Conservation (phyloP, 306 rosid species). For the Cicer bijugum region DNA sequence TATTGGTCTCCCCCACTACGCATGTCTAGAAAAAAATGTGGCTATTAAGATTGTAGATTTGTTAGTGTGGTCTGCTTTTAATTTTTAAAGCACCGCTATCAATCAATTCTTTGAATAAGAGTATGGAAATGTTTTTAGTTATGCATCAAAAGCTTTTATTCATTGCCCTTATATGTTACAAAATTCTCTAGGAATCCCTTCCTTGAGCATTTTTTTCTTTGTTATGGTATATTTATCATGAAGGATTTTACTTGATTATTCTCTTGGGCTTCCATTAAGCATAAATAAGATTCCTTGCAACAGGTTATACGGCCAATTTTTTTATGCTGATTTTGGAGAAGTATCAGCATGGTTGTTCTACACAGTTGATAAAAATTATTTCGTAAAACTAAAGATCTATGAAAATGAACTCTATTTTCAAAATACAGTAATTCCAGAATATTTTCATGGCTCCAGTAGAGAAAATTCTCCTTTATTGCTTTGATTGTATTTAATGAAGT, state of each 20-base stretch:
- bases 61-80: conserved; percentile 1
- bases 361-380: not conserved
- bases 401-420: conserved; percentile 17
- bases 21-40: not conserved
- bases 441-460: not conserved
- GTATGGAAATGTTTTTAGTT: not conserved
- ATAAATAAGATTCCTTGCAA: not conserved
- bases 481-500: conserved; percentile 22
- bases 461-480: conserved; percentile 21
- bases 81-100: not conserved
- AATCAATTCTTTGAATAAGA: conserved; percentile 20
- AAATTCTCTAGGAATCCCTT: conserved; percentile 25
- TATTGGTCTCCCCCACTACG: conserved; percentile 11
- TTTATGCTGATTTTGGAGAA: conserved; percentile 18
- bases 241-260: conserved; percentile 35
- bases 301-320: conserved; percentile 22
- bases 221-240: conserved; percentile 19
- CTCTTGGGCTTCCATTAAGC: conserved; percentile 9
- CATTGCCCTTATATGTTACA: conserved; percentile 17
- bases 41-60: conserved; percentile 29
- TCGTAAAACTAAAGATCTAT: not conserved
- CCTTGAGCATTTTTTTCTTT: conserved; percentile 29
- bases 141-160: conserved; percentile 13
- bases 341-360: not conserved
- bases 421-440: conserved; percentile 12